These are phyloP conservation scores for Hyparrhenia diplandra DNA, from an alignment of 176 grass and related monocot species.

Conservation along the genomic window DNA sequence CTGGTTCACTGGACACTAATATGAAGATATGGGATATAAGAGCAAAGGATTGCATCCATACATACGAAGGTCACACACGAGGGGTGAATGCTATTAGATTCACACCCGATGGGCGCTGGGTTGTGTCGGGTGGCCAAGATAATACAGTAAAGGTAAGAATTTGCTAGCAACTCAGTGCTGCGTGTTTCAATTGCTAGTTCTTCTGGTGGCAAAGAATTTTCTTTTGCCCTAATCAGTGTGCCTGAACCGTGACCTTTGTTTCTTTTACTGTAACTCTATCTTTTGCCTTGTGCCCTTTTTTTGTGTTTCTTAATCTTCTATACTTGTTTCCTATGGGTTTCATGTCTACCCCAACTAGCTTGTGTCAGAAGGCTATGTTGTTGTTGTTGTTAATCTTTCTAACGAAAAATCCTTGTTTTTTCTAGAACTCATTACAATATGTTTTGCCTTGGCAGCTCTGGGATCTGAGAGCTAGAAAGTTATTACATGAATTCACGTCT, in stretches of 20 bases:
- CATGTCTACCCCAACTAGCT: too few relatives aligned
- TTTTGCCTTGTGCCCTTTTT: too few relatives aligned
- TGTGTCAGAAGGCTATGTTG: too few relatives aligned
- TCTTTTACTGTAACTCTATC: too few relatives aligned
- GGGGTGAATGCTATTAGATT: slow-evolving; percentile 96
- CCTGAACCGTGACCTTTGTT: too few relatives aligned
- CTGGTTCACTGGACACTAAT: slow-evolving; percentile 93
- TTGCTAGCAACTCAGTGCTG: background rate
- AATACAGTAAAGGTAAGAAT: slow-evolving; percentile 77
- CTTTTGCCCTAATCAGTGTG: too few relatives aligned
- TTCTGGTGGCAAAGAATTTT: background rate
- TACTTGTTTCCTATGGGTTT: too few relatives aligned
- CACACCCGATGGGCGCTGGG: slow-evolving; percentile 94
- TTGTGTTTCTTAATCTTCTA: too few relatives aligned
- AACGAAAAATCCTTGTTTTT: background rate
- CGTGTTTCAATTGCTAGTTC: slow-evolving; percentile 18
- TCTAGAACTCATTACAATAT: slow-evolving; percentile 6
- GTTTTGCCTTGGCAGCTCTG: slow-evolving; percentile 58
- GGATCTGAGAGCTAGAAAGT: slow-evolving; percentile 95
- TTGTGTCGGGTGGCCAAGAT: slow-evolving; percentile 97
- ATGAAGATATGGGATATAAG: slow-evolving; percentile 98
- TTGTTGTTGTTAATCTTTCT: slow-evolving; percentile 11
- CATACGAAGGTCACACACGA: slow-evolving; percentile 89
- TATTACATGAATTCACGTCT: slow-evolving; percentile 88
- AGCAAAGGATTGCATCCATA: slow-evolving; percentile 91